Base-by-base conservation (phyloP, 2,329 filamentous ascomycete genomes). In the Curvularia eragrostidis region DNA sequence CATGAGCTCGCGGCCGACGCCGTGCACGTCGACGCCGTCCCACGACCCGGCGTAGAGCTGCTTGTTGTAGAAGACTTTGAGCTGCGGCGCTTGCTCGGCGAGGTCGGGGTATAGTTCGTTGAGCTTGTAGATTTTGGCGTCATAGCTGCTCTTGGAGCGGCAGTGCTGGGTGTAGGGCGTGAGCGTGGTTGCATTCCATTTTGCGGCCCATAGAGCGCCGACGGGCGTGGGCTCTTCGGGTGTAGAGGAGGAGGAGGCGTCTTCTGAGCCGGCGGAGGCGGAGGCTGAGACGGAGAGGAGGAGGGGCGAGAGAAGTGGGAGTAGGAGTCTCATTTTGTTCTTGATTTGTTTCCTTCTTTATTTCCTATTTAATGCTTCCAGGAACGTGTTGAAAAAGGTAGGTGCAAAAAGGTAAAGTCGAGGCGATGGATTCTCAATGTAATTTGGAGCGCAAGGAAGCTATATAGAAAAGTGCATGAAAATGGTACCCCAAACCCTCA, bases 11-110 rank as follows among this genome's bases (percentile, higher is more conserved):
- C 83, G 79, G 52, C 83, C 80, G 58, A 79, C 77, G 48, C 80
- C 79, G 69, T 85, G 83, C n/a, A 76, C 77, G 64, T 85, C 83
- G 23, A 81, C 71, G 34, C 83, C 83, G 24, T 77, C 76, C 83
- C 83, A 85, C 39, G 78, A 78, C 23, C 83, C 83, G 0, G 83
- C 83, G 67, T 85, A 76, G 7, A 62, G 67, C 41, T 75, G 70
- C 51, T 70, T 68, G 61, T 72, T 65, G 62, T 75, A 77, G 59
- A 77, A 77, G 39, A 75, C 69, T 46, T 77, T 77, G 44, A 76
- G 70, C 39, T 74, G 63, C 0, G 74, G 68, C 3, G 74, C 73
- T 23, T 57, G 71, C 7, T 59, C 54, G 43, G 74, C 67, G 10
- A 76, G 69, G 15, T 67, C 58, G 0, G 74, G 74, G 58, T 76